Percentiles rank a stretch among this genome's conserved stretches.
Evolutionary conservation across 2,329 filamentous ascomycete species (phyloP).

Genomic region (Exserohilum turcica): DNA sequence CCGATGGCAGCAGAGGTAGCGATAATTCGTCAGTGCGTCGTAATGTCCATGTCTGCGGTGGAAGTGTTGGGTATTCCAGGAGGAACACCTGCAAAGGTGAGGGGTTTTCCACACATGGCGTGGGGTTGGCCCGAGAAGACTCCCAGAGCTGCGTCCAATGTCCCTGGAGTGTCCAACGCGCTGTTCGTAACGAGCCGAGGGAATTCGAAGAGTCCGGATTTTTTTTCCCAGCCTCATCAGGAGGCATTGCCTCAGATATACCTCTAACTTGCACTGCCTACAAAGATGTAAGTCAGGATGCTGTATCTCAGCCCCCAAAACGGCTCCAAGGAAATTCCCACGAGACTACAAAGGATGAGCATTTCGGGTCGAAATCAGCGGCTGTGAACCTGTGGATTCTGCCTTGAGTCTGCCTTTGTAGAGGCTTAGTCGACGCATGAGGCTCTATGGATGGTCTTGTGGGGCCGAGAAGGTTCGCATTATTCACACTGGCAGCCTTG

Average conservation of each 20-base stretch:
- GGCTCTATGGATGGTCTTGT: neutral
- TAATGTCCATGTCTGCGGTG: neutral
- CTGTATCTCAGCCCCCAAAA: neutral
- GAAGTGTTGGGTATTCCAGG: neutral
- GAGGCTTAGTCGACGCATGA: neutral
- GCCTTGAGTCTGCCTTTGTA: constrained; percentile 3
- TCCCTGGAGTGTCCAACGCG: neutral
- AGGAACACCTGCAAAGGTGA: constrained; percentile 5
- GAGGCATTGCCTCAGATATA: constrained; percentile 2
- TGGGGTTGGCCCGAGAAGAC: constrained; percentile 1
- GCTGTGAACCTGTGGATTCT: neutral
- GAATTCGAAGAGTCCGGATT: neutral
- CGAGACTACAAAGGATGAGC: no score
- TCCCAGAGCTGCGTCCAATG: neutral
- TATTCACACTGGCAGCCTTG: neutral
- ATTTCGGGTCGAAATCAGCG: neutral
- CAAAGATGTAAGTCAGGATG: neutral
- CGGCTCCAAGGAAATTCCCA: neutral
- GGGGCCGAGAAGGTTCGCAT: neutral
- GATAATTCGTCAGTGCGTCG: neutral
- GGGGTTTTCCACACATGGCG: neutral
- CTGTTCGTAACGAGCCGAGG: neutral
- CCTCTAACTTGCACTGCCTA: neutral
- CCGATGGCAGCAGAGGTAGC: constrained; percentile 2
- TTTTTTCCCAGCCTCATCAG: neutral